Percentiles rank a stretch among this genome's conserved stretches.
Conservation (phyloP, 1,139 yeast genomes). For the Kluyveromyces marxianus region DNA sequence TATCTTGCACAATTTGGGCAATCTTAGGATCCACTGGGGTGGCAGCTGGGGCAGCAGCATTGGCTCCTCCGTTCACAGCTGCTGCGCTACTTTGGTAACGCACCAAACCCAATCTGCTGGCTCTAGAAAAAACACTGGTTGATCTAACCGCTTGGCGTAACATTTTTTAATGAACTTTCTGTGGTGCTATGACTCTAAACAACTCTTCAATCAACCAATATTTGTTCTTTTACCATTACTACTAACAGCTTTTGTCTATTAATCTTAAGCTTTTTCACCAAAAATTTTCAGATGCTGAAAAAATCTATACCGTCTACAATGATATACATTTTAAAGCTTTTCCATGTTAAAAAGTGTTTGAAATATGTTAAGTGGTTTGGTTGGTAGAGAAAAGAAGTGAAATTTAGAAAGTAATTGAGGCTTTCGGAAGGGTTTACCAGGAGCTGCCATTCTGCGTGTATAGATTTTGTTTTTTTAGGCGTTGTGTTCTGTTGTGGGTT, state of each 20-base stretch:
- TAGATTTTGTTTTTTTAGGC: too few species aligned
- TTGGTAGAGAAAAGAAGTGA: too few species aligned
- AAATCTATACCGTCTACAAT: neutral
- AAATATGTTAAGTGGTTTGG: neutral
- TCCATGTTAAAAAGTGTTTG: neutral
- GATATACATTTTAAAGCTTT: neutral
- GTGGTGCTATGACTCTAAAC: too few species aligned
- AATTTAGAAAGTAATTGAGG: too few species aligned
- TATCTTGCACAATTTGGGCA: slow-evolving; percentile 78
- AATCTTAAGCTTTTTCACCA: slow-evolving; percentile 1
- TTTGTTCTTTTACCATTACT: too few species aligned
- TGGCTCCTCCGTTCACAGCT: slow-evolving; percentile 11
- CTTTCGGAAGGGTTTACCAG: too few species aligned
- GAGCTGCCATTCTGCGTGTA: too few species aligned
- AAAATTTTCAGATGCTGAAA: slow-evolving; percentile 8
- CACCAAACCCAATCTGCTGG: slow-evolving; percentile 11
- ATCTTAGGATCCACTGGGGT: slow-evolving; percentile 84
- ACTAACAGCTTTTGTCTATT: slow-evolving; percentile 4
- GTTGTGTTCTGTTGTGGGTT: too few species aligned
- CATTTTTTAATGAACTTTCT: slow-evolving; percentile 7
- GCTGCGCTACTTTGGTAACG: slow-evolving; percentile 50
- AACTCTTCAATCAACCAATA: too few species aligned
- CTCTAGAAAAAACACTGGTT: slow-evolving; percentile 16
- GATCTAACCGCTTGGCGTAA: slow-evolving; percentile 23
- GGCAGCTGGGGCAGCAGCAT: slow-evolving; percentile 26